phyloP scores from a whole-genome alignment of 352 stramenopile species.

The Phytophthora sp. region DNA sequence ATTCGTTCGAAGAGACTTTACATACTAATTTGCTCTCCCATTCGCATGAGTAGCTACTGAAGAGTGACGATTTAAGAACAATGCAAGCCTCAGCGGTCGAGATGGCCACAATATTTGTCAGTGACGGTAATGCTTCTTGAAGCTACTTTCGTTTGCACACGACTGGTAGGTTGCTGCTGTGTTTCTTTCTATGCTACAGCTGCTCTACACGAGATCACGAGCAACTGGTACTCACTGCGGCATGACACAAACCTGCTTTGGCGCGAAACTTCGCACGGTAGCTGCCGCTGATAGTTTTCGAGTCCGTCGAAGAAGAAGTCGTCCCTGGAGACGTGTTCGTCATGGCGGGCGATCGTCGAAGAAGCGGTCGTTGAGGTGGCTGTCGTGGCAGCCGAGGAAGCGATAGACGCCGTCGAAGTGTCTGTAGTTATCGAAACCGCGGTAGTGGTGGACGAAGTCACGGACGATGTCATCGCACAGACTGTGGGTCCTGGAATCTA shows the following conservation, averaged over 20 bases:
- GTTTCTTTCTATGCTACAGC: conserved; percentile 6
- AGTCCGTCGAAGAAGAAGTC: too few species aligned
- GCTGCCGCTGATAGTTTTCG: conserved; percentile 15
- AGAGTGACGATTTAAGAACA: conserved; percentile 1
- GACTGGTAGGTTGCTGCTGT: too few species aligned
- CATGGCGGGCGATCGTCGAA: too few species aligned
- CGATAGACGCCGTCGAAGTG: background rate
- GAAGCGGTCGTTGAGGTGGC: too few species aligned
- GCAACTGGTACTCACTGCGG: too few species aligned
- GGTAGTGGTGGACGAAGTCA: background rate
- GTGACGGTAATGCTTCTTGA: too few species aligned
- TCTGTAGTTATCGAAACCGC: too few species aligned
- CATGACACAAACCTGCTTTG: too few species aligned
- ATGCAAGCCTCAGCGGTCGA: too few species aligned
- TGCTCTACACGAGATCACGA: background rate
- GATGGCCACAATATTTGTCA: background rate
- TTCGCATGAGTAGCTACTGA: conserved; percentile 26
- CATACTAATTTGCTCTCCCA: conserved; percentile 64
- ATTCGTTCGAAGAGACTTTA: conserved; percentile 72
- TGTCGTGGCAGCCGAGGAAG: too few species aligned
- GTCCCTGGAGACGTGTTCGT: too few species aligned
- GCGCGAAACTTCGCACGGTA: conserved; percentile 18
- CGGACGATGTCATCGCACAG: background rate
- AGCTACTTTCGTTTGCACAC: too few species aligned
- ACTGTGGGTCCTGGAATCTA: conserved; percentile 21